phyloP scores from a whole-genome alignment of 257 asterid genomes.

The Solanum habrochaites region DNA sequence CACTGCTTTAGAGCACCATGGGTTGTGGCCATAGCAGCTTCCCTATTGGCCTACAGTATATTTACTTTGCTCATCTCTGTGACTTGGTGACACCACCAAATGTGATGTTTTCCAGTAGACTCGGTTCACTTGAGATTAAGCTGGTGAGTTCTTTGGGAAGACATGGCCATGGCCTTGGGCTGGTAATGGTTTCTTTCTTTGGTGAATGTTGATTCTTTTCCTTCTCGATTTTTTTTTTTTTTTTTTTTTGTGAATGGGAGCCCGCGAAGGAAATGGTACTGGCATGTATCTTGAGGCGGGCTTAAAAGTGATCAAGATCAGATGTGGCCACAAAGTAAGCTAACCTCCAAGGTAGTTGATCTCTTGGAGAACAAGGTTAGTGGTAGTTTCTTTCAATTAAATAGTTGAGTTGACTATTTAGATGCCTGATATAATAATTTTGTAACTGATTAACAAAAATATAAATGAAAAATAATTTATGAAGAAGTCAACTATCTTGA shows the following conservation, averaged over 20 bases:
- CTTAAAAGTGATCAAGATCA: neutral
- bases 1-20: neutral
- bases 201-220: neutral
- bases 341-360: neutral
- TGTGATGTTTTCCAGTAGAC: slow-evolving; percentile 6
- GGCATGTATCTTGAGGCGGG: neutral
- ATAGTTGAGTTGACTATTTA: neutral
- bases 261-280: neutral
- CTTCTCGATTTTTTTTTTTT: neutral
- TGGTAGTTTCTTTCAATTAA: neutral
- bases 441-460: neutral
- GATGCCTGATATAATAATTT: neutral
- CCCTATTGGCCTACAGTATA: neutral
- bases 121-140: neutral
- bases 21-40: slow-evolving; percentile 1
- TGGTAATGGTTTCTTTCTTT: neutral
- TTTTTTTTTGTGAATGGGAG: neutral
- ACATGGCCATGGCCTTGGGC: slow-evolving; percentile 21
- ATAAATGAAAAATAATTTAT: neutral
- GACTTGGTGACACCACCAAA: slow-evolving; percentile 22
- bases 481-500: neutral
- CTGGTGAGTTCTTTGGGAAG: slow-evolving; percentile 17
- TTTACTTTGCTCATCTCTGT: slow-evolving; percentile 10
- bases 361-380: neutral
- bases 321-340: neutral